Conservation (phyloP, 2,329 filamentous ascomycete genomes). For the Pestalotiopsis sp. region DNA sequence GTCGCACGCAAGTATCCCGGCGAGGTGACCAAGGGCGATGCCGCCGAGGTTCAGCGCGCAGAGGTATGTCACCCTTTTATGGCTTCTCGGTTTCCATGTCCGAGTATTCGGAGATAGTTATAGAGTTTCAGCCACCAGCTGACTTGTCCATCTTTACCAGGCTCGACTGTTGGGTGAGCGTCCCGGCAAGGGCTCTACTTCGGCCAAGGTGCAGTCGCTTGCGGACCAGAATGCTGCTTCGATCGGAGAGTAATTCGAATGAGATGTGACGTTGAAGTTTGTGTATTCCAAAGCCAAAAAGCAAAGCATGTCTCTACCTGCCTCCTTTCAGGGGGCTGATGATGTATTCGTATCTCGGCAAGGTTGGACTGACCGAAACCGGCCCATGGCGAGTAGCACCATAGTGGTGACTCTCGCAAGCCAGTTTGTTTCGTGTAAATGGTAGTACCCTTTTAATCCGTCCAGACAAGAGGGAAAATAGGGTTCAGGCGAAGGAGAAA, state of each 20-base stretch:
- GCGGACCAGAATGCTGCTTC: conserved; percentile 27
- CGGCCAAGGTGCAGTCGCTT: conserved; percentile 30
- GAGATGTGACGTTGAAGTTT: not conserved
- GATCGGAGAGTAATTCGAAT: not conserved
- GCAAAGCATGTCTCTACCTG: not conserved
- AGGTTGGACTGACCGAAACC: not conserved
- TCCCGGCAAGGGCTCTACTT: conserved; percentile 28
- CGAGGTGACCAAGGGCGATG: conserved; percentile 34
- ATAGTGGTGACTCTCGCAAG: not conserved
- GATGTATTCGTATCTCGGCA: not conserved
- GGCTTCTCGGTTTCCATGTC: not conserved
- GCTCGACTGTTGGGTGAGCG: conserved; percentile 21
- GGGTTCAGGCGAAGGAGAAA: not conserved
- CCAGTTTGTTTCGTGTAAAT: not conserved
- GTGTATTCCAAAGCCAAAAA: not conserved
- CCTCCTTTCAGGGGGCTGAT: not conserved
- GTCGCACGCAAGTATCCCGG: conserved; percentile 30
- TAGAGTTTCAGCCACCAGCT: not conserved
- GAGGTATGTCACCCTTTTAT: conserved; percentile 23
- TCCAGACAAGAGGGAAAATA: not conserved
- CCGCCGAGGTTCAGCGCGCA: conserved; percentile 28
- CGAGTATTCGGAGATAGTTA: not conserved
- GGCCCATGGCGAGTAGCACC: not conserved
- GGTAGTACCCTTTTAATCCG: not conserved
- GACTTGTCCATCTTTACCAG: not conserved